Evolutionary conservation across 2,329 filamentous ascomycete genomes (phyloP).

Genomic region (Diaporthe nobilis): DNA sequence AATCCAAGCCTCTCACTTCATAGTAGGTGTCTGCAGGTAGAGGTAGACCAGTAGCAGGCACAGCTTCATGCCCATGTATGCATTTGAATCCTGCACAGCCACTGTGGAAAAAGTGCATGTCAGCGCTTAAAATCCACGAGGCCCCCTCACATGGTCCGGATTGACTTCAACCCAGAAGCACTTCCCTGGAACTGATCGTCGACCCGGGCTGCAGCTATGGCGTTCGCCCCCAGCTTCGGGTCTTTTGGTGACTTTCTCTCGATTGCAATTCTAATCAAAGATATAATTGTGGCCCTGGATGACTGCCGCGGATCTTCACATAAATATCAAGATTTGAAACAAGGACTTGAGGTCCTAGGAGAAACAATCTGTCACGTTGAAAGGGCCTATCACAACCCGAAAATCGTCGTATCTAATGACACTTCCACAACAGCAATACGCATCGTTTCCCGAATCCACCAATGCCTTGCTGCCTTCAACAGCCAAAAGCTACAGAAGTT

Average conservation of each 20-base stretch:
- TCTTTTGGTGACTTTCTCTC: conserved; percentile 5
- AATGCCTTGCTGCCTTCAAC: conserved; percentile 1
- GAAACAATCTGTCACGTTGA: not conserved
- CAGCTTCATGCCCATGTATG: not conserved
- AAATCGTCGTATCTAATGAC: not conserved
- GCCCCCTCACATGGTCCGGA: not conserved
- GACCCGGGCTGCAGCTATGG: not conserved
- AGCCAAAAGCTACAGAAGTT: conserved; percentile 5
- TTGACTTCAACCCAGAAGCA: not conserved
- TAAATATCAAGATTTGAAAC: conserved; percentile 1
- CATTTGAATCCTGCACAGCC: not conserved
- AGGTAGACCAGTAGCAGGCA: not conserved
- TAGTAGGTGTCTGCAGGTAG: too few relatives aligned
- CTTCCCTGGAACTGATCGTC: not conserved
- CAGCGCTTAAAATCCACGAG: not conserved
- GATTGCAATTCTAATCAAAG: not conserved
- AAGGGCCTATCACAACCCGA: not conserved
- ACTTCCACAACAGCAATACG: not conserved
- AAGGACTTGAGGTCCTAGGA: not conserved
- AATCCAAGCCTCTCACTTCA: not conserved
- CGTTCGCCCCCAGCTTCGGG: conserved; percentile 11
- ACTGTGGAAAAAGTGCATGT: not conserved
- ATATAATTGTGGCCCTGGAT: not conserved
- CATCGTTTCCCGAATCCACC: not conserved
- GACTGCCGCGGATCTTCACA: conserved; percentile 6